phyloP scores from a whole-genome alignment of 495 filamentous ascomycete species.

The Xylaria telfairii region DNA sequence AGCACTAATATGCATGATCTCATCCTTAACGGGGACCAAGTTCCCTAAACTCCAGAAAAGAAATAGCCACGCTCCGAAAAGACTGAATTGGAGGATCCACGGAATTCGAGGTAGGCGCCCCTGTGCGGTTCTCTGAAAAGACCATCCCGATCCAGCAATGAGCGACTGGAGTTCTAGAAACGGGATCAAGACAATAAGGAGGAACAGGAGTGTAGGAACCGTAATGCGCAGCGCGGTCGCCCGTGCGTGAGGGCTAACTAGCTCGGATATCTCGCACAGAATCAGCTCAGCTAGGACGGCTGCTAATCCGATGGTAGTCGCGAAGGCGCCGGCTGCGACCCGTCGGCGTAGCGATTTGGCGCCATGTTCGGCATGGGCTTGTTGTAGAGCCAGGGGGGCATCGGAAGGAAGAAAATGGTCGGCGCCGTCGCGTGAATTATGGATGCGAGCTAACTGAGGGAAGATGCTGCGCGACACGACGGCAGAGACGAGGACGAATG shows the following conservation, averaged over 20 bases:
- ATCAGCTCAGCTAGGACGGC: conserved; percentile 77
- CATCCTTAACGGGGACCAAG: conserved; percentile 62
- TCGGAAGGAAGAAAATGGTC: conserved; percentile 61
- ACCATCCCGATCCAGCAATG: conserved; percentile 64
- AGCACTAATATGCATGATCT: conserved; percentile 34
- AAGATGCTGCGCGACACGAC: conserved; percentile 67
- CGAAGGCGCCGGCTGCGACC: conserved; percentile 68
- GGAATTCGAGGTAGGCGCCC: conserved; percentile 55
- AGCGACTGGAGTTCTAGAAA: conserved; percentile 73
- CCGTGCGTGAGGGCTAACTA: conserved; percentile 66
- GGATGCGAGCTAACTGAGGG: conserved; percentile 64
- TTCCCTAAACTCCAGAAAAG: conserved; percentile 78
- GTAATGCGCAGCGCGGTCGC: conserved; percentile 67
- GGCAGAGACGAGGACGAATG: conserved; percentile 39
- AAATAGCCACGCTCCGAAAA: conserved; percentile 67
- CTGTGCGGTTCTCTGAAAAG: conserved; percentile 57
- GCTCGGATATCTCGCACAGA: conserved; percentile 78
- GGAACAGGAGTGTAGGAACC: conserved; percentile 66
- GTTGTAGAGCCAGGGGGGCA: conserved; percentile 54
- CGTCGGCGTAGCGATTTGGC: conserved; percentile 53
- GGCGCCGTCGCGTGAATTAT: conserved; percentile 51
- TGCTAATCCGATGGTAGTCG: conserved; percentile 72
- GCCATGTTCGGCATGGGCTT: conserved; percentile 57
- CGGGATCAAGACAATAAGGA: conserved; percentile 72
- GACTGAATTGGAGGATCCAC: conserved; percentile 63